Percentiles rank a stretch among this genome's conserved stretches.
Conservation (phyloP, 2,329 filamentous ascomycete species). For the Madurella fahalii region DNA sequence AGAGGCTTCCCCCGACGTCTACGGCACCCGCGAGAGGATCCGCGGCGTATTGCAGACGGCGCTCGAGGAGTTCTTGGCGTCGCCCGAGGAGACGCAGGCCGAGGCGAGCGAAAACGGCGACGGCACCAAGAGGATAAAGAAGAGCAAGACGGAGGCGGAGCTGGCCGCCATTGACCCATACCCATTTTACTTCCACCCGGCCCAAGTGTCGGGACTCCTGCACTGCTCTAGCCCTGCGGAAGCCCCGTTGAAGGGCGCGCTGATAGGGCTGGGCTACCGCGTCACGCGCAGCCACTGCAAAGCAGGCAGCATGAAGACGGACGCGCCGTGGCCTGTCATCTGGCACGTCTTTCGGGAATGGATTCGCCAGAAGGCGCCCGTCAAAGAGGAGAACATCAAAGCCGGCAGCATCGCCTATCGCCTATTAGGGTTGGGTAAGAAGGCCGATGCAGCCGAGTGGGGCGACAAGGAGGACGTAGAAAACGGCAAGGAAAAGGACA, state of each 20-base stretch:
- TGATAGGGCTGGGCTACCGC: constrained; percentile 74
- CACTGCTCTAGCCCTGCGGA: constrained; percentile 78
- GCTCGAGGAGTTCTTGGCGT: constrained; percentile 62
- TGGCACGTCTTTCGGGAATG: constrained; percentile 95
- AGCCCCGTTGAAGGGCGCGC: constrained; percentile 73
- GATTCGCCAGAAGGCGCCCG: constrained; percentile 73
- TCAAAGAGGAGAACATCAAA: constrained; percentile 69
- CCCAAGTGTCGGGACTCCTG: constrained; percentile 67
- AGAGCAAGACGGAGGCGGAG: constrained; percentile 38
- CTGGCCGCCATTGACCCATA: constrained; percentile 65
- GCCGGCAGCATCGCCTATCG: constrained; percentile 66
- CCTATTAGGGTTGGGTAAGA: constrained; percentile 53
- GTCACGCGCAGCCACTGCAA: constrained; percentile 86
- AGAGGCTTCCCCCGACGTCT: constrained; percentile 61
- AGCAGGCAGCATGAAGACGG: constrained; percentile 84
- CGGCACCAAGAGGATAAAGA: constrained; percentile 15
- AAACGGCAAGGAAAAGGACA: constrained; percentile 25
- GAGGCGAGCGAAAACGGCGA: constrained; percentile 36
- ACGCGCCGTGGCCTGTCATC: constrained; percentile 83
- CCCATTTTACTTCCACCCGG: constrained; percentile 84
- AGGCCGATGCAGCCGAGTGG: constrained; percentile 19
- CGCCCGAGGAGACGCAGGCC: constrained; percentile 32
- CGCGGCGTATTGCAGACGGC: constrained; percentile 90
- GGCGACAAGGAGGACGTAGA: constrained; percentile 27
- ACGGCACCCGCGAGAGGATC: constrained; percentile 75